Base-by-base conservation (phyloP, 164 flowering plant species). In the Taxillus chinensis region DNA sequence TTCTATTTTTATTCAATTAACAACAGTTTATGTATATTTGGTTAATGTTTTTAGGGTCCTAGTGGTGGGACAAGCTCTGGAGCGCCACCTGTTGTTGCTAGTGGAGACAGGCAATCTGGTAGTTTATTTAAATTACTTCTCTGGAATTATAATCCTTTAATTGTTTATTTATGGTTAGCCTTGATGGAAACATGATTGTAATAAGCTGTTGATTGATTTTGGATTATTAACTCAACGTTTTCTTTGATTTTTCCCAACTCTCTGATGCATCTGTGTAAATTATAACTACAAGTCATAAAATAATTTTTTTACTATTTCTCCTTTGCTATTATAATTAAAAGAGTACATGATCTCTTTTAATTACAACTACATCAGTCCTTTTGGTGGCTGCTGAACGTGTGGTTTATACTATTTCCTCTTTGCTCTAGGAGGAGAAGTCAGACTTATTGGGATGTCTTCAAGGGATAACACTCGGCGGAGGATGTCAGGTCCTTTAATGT, bases 1-100 rank as follows among this genome's bases (percentile, higher is more conserved):
- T 16, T 57, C 13, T 5, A 27, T 27, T 27, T 27, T 27, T 27
- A 10, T 50, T 1, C 27, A 3, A 48, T 66, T 12, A 27, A 8
- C 49, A 27, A 5, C 15, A 27, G 27, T 48, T 50, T 4, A 45
- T 56, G 55, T 43, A 41, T 68, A 41, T 68, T 40, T 62, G 5
- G 9, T 14, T 59, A n/a, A 55, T 60, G 53, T 27, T 65, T 64
- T 38, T 69, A 65, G 96, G 88, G 71, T 53, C 67, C 80, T 61
- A 74, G 75, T 72, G 86, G 74, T 68, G 92, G 90, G 70, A 76
- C 96, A 59, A 85, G 92, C 70, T 79, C 89, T 68, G 96, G 79
- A 42, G 55, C 78, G 60, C 74, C 83, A 12, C 86, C 84, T 60
- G 76, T 70, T 56, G 65, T 73, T 69, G 75, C 74, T 27, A 80